Conservation (phyloP, 2,329 filamentous ascomycete species). For the Westerdykella sp. region DNA sequence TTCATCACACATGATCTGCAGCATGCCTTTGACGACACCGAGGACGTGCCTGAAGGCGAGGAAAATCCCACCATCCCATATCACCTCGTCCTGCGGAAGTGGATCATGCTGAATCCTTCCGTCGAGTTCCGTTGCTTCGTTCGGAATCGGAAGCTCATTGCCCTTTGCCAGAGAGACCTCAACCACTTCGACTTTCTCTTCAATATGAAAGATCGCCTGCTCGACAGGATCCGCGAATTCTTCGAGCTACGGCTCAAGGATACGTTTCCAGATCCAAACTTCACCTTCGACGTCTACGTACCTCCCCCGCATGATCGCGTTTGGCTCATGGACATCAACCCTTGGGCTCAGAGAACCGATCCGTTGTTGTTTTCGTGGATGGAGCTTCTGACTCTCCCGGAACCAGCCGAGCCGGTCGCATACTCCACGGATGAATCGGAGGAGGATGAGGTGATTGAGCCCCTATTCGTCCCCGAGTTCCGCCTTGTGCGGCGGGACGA, state of each 20-base stretch:
- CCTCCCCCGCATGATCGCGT: conserved; percentile 68
- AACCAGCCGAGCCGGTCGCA: conserved; percentile 39
- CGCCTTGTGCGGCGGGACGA: conserved; percentile 77
- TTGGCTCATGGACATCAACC: conserved; percentile 89
- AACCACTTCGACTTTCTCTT: conserved; percentile 85
- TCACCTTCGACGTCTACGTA: conserved; percentile 89
- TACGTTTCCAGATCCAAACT: conserved; percentile 76
- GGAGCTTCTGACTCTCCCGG: conserved; percentile 70
- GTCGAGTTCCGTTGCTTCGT: conserved; percentile 97
- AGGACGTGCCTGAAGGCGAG: conserved; percentile 19
- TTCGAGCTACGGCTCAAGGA: conserved; percentile 68
- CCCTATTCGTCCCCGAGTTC: conserved; percentile 64
- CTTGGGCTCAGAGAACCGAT: conserved; percentile 87
- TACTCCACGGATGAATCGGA: not conserved
- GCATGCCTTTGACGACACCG: conserved; percentile 79
- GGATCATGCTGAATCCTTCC: conserved; percentile 80
- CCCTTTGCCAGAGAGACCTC: conserved; percentile 79
- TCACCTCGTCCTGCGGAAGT: conserved; percentile 78
- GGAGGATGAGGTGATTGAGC: conserved; percentile 48
- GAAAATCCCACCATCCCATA: conserved; percentile 55
- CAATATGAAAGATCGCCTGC: conserved; percentile 59
- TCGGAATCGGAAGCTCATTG: conserved; percentile 70
- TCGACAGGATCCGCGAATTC: conserved; percentile 65
- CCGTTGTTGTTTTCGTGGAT: conserved; percentile 83
- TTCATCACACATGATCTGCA: conserved; percentile 93